These are phyloP conservation scores for Globisporangium alternatum DNA, from an alignment of 352 stramenopile species.

Conservation along the genomic window DNA sequence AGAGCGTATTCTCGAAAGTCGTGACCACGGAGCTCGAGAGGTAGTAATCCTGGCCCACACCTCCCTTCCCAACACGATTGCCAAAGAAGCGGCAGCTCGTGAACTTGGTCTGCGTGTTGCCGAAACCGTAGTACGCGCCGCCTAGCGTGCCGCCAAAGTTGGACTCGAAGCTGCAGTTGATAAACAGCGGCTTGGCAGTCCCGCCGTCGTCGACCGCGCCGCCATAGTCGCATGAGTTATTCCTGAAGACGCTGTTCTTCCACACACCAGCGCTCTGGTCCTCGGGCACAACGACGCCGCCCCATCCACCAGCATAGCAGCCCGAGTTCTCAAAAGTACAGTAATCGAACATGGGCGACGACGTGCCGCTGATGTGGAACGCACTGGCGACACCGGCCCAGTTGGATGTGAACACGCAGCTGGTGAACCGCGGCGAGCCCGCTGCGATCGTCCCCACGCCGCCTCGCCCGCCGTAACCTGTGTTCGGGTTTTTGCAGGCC, in stretches of 20 bases:
- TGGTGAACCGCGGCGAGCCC: constrained; percentile 15
- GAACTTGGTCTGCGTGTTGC: constrained; percentile 18
- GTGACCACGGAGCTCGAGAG: constrained; percentile 19
- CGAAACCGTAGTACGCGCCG: constrained; percentile 25
- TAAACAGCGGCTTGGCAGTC: constrained; percentile 12
- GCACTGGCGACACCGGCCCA: constrained; percentile 19
- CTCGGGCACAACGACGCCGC: constrained; percentile 18
- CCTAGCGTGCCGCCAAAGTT: constrained; percentile 17
- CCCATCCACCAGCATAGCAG: constrained; percentile 18
- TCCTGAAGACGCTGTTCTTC: constrained; percentile 20
- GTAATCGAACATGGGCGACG: constrained; percentile 17
- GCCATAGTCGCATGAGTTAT: constrained; percentile 27
- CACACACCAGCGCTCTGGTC: constrained; percentile 16
- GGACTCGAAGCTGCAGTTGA: constrained; percentile 20
- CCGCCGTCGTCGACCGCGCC: constrained; percentile 24
- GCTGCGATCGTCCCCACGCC: constrained; percentile 13
- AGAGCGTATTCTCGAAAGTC: constrained; percentile 18
- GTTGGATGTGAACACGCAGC: constrained; percentile 21
- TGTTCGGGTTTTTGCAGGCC: constrained; percentile 13
- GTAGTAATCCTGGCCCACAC: constrained; percentile 25
- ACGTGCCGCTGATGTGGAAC: constrained; percentile 14
- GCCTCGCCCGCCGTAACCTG: constrained; percentile 17
- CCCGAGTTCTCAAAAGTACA: constrained; percentile 25
- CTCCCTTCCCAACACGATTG: constrained; percentile 22
- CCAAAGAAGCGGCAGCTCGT: constrained; percentile 15